phyloP scores from a whole-genome alignment of 73 alveolate species.

The Effrenium voratum region DNA sequence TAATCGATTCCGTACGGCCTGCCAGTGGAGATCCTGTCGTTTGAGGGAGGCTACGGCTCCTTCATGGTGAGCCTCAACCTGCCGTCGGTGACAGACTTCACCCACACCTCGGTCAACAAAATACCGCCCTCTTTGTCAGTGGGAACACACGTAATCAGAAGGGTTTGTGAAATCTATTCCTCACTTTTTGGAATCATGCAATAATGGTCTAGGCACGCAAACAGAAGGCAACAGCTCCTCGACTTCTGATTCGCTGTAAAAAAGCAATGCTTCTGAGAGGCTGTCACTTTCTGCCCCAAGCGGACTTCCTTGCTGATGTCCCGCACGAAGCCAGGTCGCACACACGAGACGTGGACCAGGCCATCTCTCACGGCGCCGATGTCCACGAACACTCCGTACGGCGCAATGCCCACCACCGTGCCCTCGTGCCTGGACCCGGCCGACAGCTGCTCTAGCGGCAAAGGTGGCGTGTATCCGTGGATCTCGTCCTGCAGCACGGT shows the following conservation, averaged over 20 bases:
- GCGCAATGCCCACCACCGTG: not conserved
- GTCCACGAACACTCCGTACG: constrained; percentile 2
- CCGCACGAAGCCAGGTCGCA: not conserved
- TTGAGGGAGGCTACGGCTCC: too few relatives aligned
- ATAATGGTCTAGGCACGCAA: too few relatives aligned
- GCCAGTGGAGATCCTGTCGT: too few relatives aligned
- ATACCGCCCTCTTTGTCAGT: too few relatives aligned
- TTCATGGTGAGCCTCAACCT: constrained; percentile 5
- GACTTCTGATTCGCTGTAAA: not conserved
- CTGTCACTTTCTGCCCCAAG: constrained; percentile 23
- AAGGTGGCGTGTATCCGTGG: constrained; percentile 1
- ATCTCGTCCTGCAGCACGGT: not conserved
- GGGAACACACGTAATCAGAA: too few relatives aligned
- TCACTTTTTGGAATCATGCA: too few relatives aligned
- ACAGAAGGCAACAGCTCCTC: too few relatives aligned
- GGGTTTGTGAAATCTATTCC: too few relatives aligned
- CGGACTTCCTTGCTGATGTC: not conserved
- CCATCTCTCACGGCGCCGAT: constrained; percentile 36
- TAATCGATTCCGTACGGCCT: too few relatives aligned
- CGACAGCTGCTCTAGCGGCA: not conserved
- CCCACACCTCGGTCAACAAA: constrained; percentile 15
- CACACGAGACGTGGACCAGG: constrained; percentile 24
- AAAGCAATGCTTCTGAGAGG: not conserved
- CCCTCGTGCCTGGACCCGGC: constrained; percentile 17
- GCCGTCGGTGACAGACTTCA: constrained; percentile 1